phyloP scores from a whole-genome alignment of 148 eudicot genomes.

The Fagopyrum esculentum region DNA sequence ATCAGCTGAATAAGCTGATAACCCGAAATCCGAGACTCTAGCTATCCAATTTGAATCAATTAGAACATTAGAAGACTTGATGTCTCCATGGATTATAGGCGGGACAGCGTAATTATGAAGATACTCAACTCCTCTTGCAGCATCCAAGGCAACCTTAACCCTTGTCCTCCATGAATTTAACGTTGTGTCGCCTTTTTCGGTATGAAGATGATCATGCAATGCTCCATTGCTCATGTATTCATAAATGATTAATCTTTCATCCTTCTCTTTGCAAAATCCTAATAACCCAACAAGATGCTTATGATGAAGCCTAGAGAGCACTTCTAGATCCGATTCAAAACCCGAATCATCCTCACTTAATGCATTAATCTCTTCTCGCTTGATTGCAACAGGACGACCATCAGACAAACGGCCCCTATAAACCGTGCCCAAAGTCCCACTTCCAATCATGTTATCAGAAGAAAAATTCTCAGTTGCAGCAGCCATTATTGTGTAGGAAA shows the following conservation, averaged over 20 bases:
- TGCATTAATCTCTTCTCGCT: slow-evolving; percentile 34
- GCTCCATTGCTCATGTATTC: slow-evolving; percentile 56
- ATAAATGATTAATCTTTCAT: slow-evolving; percentile 48
- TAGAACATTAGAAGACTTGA: slow-evolving; percentile 55
- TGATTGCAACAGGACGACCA: slow-evolving; percentile 56
- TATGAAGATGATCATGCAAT: slow-evolving; percentile 38
- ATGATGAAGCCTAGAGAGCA: slow-evolving; percentile 49
- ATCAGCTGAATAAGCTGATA: slow-evolving; percentile 28
- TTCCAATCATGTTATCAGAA: slow-evolving; percentile 42
- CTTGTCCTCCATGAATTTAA: slow-evolving; percentile 51
- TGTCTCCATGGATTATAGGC: slow-evolving; percentile 58
- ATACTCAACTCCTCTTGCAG: slow-evolving; percentile 59
- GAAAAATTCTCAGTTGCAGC: slow-evolving; percentile 45
- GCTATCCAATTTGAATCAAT: slow-evolving; percentile 52
- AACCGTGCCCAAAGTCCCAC: slow-evolving; percentile 52
- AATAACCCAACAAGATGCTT: slow-evolving; percentile 57
- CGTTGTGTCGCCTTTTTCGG: slow-evolving; percentile 18
- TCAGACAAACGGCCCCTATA: slow-evolving; percentile 38
- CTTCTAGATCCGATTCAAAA: slow-evolving; percentile 25
- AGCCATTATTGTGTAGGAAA: slow-evolving; percentile 37
- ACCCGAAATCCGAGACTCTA: slow-evolving; percentile 54
- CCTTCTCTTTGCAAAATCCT: slow-evolving; percentile 46
- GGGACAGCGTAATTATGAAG: slow-evolving; percentile 65
- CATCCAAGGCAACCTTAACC: slow-evolving; percentile 51
- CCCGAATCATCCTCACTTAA: slow-evolving; percentile 15